Base-by-base conservation (phyloP, 2,329 filamentous ascomycete genomes). In the Aaosphaeria pasadenensis region DNA sequence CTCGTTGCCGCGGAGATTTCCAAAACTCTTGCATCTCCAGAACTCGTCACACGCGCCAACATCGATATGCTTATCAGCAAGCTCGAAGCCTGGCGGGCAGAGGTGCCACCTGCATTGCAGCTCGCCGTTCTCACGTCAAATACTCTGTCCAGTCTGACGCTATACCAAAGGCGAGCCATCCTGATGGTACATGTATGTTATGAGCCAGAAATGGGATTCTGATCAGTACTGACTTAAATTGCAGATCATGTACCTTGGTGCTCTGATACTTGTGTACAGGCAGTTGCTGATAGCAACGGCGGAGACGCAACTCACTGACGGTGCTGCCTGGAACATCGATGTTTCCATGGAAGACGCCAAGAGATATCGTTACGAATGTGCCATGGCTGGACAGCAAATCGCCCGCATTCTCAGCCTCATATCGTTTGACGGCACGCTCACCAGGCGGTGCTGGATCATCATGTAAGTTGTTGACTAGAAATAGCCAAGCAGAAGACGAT, bases 241-340 rank as follows among this genome's bases (percentile, higher is more conserved):
- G 24, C 35, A 70, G 67, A 67, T 71, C 44, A 67, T 70, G 64
- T 71, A 70, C 46, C 56, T 71, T 38, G 67, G 69, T 7, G 67
- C 67, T 6, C 46, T 71, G 11, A 61, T 70, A 5, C 52, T 69
- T 28, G 54, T 71, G 3, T 69, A 71, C 33, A 64, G 69, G 7
- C 64, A 66, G 39, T 42, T 67, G 11, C 53, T 71, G 3, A 57
- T 70, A 28, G 66, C 64, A 5, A 59, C 63, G 13, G 60, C 63
- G 11, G 60, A 70, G 44, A 56, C 52, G 5, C 62, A 67, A 40
- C 54, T 68, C 3, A 60, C 55, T 1, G 59, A 63, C 13, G 60
- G 58, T 24, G 54, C 55, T 5, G 39, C 58, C 2, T 59, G 55
- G 52, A 52, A 49, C 24, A 45, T 62, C 5, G 60, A 64, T 28